phyloP scores from a whole-genome alignment of 2,329 filamentous ascomycete species.

The Penicillium concentricum region DNA sequence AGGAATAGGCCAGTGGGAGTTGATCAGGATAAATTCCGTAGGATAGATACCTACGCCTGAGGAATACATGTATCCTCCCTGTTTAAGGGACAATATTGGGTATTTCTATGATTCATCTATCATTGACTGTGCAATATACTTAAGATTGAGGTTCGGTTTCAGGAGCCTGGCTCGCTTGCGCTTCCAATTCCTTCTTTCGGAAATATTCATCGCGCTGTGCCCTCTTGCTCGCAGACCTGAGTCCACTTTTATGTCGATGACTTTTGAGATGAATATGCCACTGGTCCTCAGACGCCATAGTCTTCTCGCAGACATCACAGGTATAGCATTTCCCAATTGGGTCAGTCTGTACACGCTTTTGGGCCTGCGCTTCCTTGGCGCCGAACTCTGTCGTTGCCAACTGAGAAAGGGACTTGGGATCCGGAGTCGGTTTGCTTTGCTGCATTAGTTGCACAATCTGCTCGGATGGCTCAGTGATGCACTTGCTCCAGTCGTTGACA shows the following conservation, averaged over 20 bases:
- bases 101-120: not conserved
- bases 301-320: constrained; percentile 69
- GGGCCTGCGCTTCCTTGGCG: constrained; percentile 54
- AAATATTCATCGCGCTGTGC: constrained; percentile 35
- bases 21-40: too few species aligned
- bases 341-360: constrained; percentile 36
- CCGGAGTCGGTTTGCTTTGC: constrained; percentile 53
- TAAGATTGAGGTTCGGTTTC: not conserved
- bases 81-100: not conserved
- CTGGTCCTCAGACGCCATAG: constrained; percentile 55
- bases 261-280: constrained; percentile 59
- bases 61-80: too few species aligned
- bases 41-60: too few species aligned
- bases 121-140: not conserved
- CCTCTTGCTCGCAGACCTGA: constrained; percentile 44
- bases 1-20: too few species aligned
- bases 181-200: constrained; percentile 22
- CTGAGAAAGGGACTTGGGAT: constrained; percentile 57
- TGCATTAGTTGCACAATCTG: constrained; percentile 65
- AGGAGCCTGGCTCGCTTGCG: not conserved
- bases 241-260: constrained; percentile 57
- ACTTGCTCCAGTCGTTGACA: constrained; percentile 57
- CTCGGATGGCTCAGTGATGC: constrained; percentile 66
- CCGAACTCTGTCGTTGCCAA: constrained; percentile 58
- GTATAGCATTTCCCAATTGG: constrained; percentile 51